phyloP scores from a whole-genome alignment of 116 monocot genomes.

The Thalassia testudinum region DNA sequence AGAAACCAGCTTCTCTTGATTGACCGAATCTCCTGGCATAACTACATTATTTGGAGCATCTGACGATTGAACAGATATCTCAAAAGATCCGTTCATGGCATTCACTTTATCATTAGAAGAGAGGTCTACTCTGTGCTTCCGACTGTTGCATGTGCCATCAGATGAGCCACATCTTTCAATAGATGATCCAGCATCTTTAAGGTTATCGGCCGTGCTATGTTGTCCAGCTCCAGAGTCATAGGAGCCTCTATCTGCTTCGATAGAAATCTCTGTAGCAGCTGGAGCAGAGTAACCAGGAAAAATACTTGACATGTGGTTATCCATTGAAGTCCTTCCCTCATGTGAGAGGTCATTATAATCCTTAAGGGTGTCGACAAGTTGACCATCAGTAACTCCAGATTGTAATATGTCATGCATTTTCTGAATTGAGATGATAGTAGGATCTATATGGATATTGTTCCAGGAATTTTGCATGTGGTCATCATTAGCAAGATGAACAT shows the following conservation, averaged over 20 bases:
- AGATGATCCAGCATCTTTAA: slow-evolving; percentile 37
- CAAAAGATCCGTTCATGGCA: neutral
- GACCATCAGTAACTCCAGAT: no score
- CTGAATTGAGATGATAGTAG: no score
- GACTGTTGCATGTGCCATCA: slow-evolving; percentile 20
- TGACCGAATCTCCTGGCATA: slow-evolving; percentile 5
- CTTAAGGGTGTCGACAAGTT: slow-evolving; percentile 1
- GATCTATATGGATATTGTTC: no score
- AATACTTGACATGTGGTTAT: slow-evolving; percentile 27
- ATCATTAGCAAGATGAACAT: no score
- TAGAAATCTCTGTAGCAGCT: slow-evolving; percentile 47
- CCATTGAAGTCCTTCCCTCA: slow-evolving; percentile 13
- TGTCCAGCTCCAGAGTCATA: slow-evolving; percentile 1
- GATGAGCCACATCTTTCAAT: slow-evolving; percentile 54
- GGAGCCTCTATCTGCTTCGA: slow-evolving; percentile 25
- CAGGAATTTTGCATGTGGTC: no score
- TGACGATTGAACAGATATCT: slow-evolving; percentile 10
- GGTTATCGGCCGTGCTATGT: slow-evolving; percentile 8
- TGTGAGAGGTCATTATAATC: slow-evolving; percentile 9
- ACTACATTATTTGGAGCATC: slow-evolving; percentile 6
- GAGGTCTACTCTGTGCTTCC: slow-evolving; percentile 13
- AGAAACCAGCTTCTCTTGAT: slow-evolving; percentile 5
- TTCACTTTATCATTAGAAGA: neutral
- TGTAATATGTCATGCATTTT: no score
- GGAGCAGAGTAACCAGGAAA: slow-evolving; percentile 40